phyloP scores from a whole-genome alignment of 768 basidiomycete species.

The Boletus patriciae region DNA sequence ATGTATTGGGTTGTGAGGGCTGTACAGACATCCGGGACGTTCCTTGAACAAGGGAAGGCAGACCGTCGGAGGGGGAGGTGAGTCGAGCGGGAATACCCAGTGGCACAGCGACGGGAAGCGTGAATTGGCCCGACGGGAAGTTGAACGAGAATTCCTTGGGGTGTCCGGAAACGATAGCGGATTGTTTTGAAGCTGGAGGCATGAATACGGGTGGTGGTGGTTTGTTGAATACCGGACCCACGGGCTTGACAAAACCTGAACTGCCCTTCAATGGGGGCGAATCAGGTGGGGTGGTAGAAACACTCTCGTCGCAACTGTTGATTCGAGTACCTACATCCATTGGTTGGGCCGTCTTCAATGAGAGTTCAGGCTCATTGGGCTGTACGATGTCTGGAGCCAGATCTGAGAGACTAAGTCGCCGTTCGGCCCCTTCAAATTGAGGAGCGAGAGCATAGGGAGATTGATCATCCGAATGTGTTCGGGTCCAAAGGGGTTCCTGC shows the following conservation, averaged over 20 bases:
- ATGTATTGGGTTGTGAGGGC: conserved; percentile 53
- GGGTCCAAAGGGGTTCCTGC: conserved; percentile 2
- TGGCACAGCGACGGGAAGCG: conserved; percentile 45
- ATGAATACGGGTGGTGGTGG: conserved; percentile 34
- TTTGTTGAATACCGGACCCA: conserved; percentile 61
- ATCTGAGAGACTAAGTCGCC: conserved; percentile 60
- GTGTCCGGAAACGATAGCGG: conserved; percentile 1
- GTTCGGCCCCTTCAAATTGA: conserved; percentile 19
- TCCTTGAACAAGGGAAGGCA: conserved; percentile 23
- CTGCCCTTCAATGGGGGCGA: conserved; percentile 45
- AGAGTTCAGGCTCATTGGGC: conserved; percentile 14
- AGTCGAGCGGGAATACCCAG: conserved; percentile 43
- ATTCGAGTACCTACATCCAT: conserved; percentile 6
- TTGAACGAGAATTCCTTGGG: conserved; percentile 37
- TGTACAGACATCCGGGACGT: conserved; percentile 45
- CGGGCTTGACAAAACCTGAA: conserved; percentile 33
- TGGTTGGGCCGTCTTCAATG: conserved; percentile 17
- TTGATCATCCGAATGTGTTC: conserved; percentile 1
- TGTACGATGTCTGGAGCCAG: conserved; percentile 45
- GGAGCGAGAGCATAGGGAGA: not conserved
- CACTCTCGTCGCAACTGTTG: conserved; percentile 35
- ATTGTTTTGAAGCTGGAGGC: conserved; percentile 23
- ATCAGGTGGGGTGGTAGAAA: conserved; percentile 56
- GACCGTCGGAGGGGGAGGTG: conserved; percentile 26
- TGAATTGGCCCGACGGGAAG: conserved; percentile 39